phyloP scores from a whole-genome alignment of 176 grass and related monocot genomes.

The Thalia dealbata region DNA sequence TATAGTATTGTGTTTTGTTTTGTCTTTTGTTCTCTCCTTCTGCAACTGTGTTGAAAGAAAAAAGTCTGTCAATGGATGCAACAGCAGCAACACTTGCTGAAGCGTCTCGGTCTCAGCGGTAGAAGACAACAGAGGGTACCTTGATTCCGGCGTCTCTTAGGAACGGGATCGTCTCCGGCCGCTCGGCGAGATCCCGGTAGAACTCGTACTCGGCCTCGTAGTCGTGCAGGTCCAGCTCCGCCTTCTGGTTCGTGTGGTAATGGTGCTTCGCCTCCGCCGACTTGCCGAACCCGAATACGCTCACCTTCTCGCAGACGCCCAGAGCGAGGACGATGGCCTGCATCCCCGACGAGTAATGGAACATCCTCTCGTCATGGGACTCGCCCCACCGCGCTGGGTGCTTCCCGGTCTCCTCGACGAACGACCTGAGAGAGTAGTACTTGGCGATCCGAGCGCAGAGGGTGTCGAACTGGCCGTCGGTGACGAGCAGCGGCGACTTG shows the following conservation, averaged over 20 bases:
- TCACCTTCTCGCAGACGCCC: conserved; percentile 45
- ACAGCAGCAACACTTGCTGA: too few relatives aligned
- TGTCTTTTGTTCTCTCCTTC: neutral
- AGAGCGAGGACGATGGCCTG: conserved; percentile 59
- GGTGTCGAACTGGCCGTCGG: conserved; percentile 58
- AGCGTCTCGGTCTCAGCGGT: conserved; percentile 11
- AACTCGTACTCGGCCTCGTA: conserved; percentile 81
- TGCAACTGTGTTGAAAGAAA: too few relatives aligned
- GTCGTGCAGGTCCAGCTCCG: conserved; percentile 71
- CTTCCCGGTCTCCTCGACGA: conserved; percentile 36
- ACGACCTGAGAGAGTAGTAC: conserved; percentile 69
- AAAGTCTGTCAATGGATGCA: too few relatives aligned
- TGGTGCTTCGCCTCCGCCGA: conserved; percentile 50
- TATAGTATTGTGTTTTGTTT: neutral
- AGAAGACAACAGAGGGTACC: conserved; percentile 24
- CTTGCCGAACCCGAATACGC: conserved; percentile 73
- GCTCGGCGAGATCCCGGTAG: conserved; percentile 48
- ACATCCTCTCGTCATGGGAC: conserved; percentile 53
- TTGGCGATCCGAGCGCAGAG: conserved; percentile 55
- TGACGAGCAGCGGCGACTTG: conserved; percentile 41
- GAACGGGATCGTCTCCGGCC: conserved; percentile 53
- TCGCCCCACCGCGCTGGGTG: conserved; percentile 32
- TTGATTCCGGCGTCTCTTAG: conserved; percentile 23
- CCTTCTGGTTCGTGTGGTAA: conserved; percentile 63
- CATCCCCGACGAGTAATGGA: conserved; percentile 81